Evolutionary conservation across 805 yeast genomes (phyloP).

Genomic region (Starmerella sp.): DNA sequence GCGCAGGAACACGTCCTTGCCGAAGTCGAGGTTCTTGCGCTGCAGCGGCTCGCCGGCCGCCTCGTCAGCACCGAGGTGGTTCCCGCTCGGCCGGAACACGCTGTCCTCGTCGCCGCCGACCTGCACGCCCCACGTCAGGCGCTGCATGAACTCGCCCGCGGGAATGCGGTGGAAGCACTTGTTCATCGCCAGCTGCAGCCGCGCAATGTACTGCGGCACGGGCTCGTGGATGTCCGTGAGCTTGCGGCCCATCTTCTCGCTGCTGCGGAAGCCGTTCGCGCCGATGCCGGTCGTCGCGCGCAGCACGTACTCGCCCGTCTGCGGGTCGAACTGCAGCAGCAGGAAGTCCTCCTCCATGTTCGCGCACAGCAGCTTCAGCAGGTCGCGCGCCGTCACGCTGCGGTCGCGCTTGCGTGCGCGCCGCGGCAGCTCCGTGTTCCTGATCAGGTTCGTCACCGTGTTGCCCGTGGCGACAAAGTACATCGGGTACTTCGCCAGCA

Average conservation of each 20-base stretch:
- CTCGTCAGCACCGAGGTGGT: conserved; percentile 18
- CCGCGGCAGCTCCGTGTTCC: conserved; percentile 14
- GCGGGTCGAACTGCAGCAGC: conserved; percentile 26
- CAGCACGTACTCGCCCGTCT: conserved; percentile 34
- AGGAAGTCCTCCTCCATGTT: conserved; percentile 57
- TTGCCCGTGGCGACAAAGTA: conserved; percentile 33
- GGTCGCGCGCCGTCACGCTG: conserved; percentile 5
- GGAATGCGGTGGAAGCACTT: conserved; percentile 40
- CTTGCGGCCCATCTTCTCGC: conserved; percentile 40
- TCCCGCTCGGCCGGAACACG: conserved; percentile 12
- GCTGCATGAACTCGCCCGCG: conserved; percentile 41
- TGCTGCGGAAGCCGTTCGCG: conserved; percentile 68
- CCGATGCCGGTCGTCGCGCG: conserved; percentile 50
- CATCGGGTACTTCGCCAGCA: conserved; percentile 43
- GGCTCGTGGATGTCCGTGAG: conserved; percentile 56
- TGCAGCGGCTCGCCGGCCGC: conserved; percentile 23
- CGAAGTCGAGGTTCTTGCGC: conserved; percentile 30
- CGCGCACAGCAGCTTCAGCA: conserved; percentile 16
- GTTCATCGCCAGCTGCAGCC: conserved; percentile 53
- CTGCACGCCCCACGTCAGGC: conserved; percentile 65
- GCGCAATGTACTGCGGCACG: conserved; percentile 54
- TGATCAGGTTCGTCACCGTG: conserved; percentile 16
- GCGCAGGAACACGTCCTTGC: conserved; percentile 39
- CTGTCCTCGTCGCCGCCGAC: conserved; percentile 20
- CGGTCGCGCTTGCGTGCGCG: conserved; percentile 9